Evolutionary conservation across 2,329 filamentous ascomycete species (phyloP).

Genomic region (Ophiostoma ips): DNA sequence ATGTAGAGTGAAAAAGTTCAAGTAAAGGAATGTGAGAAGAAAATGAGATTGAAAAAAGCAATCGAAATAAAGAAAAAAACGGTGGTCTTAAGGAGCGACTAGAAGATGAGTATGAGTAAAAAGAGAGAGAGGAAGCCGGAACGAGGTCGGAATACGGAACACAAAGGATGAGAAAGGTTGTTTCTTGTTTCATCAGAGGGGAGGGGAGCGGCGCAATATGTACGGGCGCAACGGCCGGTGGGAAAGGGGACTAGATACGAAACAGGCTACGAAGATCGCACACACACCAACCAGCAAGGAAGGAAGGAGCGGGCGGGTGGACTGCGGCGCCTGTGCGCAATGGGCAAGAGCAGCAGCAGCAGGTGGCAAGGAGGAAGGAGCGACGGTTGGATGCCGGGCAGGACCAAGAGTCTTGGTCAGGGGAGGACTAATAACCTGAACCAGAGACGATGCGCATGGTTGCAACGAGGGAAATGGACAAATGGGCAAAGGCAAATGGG

Average conservation of each 20-base stretch:
- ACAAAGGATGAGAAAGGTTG: neutral
- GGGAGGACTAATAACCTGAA: too few species aligned
- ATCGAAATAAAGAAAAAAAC: neutral
- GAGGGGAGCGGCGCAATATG: neutral
- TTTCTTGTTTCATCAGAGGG: conserved; percentile 2
- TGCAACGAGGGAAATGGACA: neutral
- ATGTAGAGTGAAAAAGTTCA: neutral
- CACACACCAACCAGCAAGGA: too few species aligned
- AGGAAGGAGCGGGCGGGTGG: neutral
- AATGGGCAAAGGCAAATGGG: neutral
- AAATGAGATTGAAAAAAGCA: neutral
- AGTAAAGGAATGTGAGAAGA: neutral
- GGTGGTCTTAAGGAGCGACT: neutral
- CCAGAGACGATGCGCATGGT: too few species aligned
- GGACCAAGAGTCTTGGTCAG: too few species aligned
- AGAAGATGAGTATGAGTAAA: conserved; percentile 1
- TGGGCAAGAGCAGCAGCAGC: neutral
- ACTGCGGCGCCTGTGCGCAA: neutral
- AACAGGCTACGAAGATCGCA: neutral
- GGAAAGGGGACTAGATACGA: conserved; percentile 2
- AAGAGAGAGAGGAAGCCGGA: neutral
- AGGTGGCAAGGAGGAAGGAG: neutral
- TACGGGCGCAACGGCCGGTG: neutral
- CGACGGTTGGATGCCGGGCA: neutral
- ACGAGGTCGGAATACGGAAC: conserved; percentile 1